phyloP scores from a whole-genome alignment of 2,329 filamentous ascomycete genomes.

The Cercospora nicotianae region DNA sequence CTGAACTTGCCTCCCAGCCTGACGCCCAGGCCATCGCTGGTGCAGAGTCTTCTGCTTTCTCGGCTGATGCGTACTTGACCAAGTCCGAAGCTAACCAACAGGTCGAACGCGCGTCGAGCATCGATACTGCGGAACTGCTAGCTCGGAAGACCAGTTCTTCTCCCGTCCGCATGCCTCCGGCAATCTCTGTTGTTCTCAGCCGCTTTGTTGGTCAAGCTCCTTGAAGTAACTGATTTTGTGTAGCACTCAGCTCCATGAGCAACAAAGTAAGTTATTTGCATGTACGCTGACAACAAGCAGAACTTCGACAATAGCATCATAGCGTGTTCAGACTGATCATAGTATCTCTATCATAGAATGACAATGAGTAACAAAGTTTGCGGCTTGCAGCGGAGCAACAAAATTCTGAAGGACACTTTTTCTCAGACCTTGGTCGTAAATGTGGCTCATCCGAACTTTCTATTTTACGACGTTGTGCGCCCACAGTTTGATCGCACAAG shows the following conservation, averaged over 20 bases:
- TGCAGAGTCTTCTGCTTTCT: background rate
- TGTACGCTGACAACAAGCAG: background rate
- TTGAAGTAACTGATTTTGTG: background rate
- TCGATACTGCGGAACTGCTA: background rate
- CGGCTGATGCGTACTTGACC: background rate
- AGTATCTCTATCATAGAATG: background rate
- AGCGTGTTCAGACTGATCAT: background rate
- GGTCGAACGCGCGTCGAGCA: background rate
- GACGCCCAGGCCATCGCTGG: background rate
- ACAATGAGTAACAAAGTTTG: background rate
- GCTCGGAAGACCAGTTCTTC: background rate
- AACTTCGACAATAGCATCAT: background rate
- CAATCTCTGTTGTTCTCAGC: background rate
- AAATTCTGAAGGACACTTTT: background rate
- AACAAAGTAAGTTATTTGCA: background rate
- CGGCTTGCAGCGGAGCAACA: background rate
- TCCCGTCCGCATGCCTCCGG: background rate
- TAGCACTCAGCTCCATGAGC: background rate
- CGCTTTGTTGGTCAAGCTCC: background rate
- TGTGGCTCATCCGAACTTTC: background rate
- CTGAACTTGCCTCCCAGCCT: background rate
- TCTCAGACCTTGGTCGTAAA: background rate
- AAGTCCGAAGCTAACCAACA: background rate
- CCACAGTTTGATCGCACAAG: background rate
- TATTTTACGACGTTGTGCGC: background rate